Conservation (phyloP, 2,329 filamentous ascomycete genomes). For the Fusarium fracticaudum region DNA sequence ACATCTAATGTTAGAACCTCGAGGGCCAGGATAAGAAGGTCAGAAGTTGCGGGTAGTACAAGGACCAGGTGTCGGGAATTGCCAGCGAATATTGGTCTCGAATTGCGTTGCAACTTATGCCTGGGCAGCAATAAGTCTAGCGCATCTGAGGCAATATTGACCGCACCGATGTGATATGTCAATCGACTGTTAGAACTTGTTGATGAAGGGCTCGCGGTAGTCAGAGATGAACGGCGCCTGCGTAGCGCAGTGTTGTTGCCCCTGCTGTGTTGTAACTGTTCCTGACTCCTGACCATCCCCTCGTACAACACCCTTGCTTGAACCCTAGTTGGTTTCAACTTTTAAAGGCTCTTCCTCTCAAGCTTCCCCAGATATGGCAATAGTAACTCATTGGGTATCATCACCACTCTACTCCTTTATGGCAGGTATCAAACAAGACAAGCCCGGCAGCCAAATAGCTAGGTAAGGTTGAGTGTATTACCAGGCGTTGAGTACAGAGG, state of each 20-base stretch:
- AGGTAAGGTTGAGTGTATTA: background rate
- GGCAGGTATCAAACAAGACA: background rate
- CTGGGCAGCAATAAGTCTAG: background rate
- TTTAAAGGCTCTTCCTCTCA: constrained; percentile 29
- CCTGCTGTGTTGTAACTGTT: constrained; percentile 33
- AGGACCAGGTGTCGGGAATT: constrained; percentile 1
- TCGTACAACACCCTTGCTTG: constrained; percentile 30
- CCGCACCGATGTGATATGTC: constrained; percentile 1
- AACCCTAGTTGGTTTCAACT: constrained; percentile 24
- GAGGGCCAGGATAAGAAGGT: background rate
- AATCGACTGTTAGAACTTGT: constrained; percentile 13
- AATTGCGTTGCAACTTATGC: background rate
- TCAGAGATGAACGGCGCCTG: constrained; percentile 35
- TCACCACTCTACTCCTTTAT: constrained; percentile 23
- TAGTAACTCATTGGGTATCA: constrained; percentile 3
- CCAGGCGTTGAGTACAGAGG: background rate
- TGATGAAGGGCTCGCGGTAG: constrained; percentile 35
- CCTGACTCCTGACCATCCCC: constrained; percentile 21
- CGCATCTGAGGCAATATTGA: constrained; percentile 4
- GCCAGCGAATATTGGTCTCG: constrained; percentile 21
- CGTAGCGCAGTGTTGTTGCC: constrained; percentile 14
- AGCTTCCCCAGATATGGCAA: constrained; percentile 39
- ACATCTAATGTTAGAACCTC: background rate
- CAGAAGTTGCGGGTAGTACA: background rate
- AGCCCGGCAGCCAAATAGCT: background rate